Conservation (phyloP, 371 early-diverging fungal genomes). For the Mucor racemosus region DNA sequence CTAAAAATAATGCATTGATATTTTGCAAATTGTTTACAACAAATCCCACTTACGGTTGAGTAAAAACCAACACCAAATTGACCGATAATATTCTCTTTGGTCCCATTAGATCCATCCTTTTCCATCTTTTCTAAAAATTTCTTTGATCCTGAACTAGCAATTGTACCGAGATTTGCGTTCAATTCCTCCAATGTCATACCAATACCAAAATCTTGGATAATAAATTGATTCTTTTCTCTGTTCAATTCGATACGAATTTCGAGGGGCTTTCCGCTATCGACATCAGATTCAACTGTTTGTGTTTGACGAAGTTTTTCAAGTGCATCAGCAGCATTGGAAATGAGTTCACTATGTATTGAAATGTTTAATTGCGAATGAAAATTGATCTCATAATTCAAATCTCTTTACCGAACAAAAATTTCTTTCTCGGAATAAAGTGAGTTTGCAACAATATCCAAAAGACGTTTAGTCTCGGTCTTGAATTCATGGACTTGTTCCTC, state of each 20-base stretch:
- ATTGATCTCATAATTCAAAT: background rate
- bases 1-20: slow-evolving; percentile 25
- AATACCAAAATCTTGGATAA: slow-evolving; percentile 95
- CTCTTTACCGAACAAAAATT: slow-evolving; percentile 71
- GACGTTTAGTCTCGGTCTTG: slow-evolving; percentile 84
- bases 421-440: slow-evolving; percentile 90
- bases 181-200: slow-evolving; percentile 98
- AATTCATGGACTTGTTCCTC: slow-evolving; percentile 65
- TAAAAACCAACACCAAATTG: slow-evolving; percentile 98
- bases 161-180: slow-evolving; percentile 92
- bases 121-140: slow-evolving; percentile 87
- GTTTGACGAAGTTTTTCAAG: slow-evolving; percentile 93
- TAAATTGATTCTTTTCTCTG: slow-evolving; percentile 74
- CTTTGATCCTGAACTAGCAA: slow-evolving; percentile 94
- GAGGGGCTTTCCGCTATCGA: slow-evolving; percentile 68
- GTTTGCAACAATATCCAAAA: slow-evolving; percentile 86
- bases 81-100: slow-evolving; percentile 89
- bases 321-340: slow-evolving; percentile 99
- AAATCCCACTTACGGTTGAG: slow-evolving; percentile 61
- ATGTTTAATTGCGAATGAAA: background rate
- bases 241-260: slow-evolving; percentile 84
- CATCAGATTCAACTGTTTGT: slow-evolving; percentile 63
- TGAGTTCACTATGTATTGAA: slow-evolving; percentile 82
- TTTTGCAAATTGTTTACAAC: no score
- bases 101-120: slow-evolving; percentile 59